A percentile compares a stretch with the other conserved stretches of the same genome.
Evolutionary conservation across 2,329 filamentous ascomycete species (phyloP).

Genomic region (Diaporthe amygdali): DNA sequence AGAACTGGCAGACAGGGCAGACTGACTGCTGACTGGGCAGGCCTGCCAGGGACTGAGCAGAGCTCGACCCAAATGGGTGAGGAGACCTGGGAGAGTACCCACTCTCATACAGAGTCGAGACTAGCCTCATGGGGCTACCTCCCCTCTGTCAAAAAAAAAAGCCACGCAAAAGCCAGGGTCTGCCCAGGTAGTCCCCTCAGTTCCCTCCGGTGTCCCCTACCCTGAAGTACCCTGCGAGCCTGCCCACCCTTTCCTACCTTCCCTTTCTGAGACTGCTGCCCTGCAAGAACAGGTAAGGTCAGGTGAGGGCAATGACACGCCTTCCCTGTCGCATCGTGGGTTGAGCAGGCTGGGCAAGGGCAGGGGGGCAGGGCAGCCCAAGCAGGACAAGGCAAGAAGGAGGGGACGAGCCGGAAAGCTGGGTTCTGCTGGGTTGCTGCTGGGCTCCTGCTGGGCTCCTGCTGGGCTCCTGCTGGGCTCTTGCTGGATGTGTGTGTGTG

Average conservation of each 20-base stretch:
- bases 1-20: background rate
- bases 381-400: conserved; percentile 5
- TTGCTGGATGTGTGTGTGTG: too few species aligned
- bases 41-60: background rate
- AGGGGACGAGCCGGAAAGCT: conserved; percentile 8
- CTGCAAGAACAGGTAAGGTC: conserved; percentile 3
- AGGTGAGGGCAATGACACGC: conserved; percentile 7
- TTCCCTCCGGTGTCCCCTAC: too few species aligned
- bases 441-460: too few species aligned
- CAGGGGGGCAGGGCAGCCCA: background rate
- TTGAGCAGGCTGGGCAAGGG: background rate
- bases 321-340: conserved; percentile 10
- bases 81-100: background rate
- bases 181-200: too few species aligned
- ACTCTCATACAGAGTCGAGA: background rate
- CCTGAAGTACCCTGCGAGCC: too few species aligned
- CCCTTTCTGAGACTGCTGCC: conserved; percentile 3
- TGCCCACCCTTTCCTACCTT: background rate
- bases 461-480: too few species aligned
- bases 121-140: background rate
- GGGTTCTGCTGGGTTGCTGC: conserved; percentile 1
- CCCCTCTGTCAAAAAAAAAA: background rate
- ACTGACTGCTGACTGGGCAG: background rate
- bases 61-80: background rate
- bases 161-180: conserved; percentile 9